Conservation (phyloP, 805 yeast genomes). For the Lachancea nothofagi region DNA sequence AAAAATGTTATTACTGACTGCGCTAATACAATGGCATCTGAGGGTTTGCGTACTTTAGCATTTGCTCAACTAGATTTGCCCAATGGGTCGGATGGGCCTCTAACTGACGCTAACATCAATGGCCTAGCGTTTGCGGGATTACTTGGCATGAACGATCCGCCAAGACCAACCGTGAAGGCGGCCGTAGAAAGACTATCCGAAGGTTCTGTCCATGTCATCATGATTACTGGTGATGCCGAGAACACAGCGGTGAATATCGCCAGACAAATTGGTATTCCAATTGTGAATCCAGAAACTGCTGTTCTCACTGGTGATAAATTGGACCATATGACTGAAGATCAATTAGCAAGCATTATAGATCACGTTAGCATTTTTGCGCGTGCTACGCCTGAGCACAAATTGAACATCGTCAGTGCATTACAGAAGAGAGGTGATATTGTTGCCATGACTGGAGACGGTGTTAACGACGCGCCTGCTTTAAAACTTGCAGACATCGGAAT, state of each 20-base stretch:
- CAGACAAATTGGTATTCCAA: slow-evolving; percentile 82
- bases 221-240: slow-evolving; percentile 95
- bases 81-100: slow-evolving; percentile 23
- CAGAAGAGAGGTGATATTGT: slow-evolving; percentile 91
- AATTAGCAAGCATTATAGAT: slow-evolving; percentile 68
- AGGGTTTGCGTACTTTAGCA: slow-evolving; percentile 82
- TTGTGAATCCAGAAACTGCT: slow-evolving; percentile 53
- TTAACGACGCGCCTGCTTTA: slow-evolving; percentile 97
- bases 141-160: slow-evolving; percentile 97
- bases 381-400: slow-evolving; percentile 92
- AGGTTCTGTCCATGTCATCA: slow-evolving; percentile 96
- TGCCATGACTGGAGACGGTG: slow-evolving; percentile 99
- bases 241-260: slow-evolving; percentile 84
- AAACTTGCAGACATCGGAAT: slow-evolving; percentile 95
- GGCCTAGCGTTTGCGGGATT: slow-evolving; percentile 77
- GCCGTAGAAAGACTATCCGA: slow-evolving; percentile 72
- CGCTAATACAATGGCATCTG: slow-evolving; percentile 63
- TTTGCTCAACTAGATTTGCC: slow-evolving; percentile 53
- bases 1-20: slow-evolving; percentile 45
- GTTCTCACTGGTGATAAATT: slow-evolving; percentile 83
- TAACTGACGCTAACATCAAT: slow-evolving; percentile 41
- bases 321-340: slow-evolving; percentile 66
- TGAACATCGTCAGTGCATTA: slow-evolving; percentile 81
- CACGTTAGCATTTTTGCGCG: slow-evolving; percentile 88
- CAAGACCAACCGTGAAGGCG: slow-evolving; percentile 75